These are phyloP conservation scores for Ceratopteris richardii DNA, from an alignment of 75 land plant species.

Conservation along the genomic window DNA sequence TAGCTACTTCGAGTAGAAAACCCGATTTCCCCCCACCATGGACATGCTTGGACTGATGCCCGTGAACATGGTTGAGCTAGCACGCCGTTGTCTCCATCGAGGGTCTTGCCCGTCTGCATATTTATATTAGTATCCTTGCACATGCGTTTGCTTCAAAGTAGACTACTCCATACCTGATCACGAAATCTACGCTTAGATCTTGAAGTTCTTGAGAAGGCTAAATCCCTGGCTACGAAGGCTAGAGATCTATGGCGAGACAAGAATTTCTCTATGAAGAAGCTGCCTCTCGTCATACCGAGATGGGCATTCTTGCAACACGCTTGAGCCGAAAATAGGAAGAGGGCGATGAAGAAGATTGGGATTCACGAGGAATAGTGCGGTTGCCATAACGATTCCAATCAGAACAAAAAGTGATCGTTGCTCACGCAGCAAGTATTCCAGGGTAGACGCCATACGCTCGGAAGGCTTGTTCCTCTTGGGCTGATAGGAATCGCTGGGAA, in stretches of 20 bases:
- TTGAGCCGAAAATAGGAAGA: background rate
- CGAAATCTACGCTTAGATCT: no score
- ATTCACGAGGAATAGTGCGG: conserved; percentile 48
- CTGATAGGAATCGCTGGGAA: conserved; percentile 7
- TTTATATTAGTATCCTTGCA: no score
- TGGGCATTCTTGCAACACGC: background rate
- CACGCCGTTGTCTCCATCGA: no score
- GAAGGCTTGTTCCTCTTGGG: conserved; percentile 23
- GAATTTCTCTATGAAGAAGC: background rate
- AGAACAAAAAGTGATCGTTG: conserved; percentile 75
- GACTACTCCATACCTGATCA: no score
- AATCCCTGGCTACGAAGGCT: background rate
- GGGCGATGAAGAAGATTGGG: conserved; percentile 9
- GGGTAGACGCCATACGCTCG: background rate
- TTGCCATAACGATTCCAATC: conserved; percentile 62
- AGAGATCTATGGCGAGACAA: no score
- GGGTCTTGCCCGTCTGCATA: no score
- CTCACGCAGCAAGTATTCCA: conserved; percentile 64
- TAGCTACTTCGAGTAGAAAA: no score
- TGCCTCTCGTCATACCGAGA: background rate
- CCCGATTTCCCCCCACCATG: no score
- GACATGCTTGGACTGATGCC: no score
- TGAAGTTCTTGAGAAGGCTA: no score
- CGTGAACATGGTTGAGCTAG: no score
- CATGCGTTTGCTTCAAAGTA: no score